Base-by-base conservation (phyloP, 805 yeast species). In the Sugiyamaella americana region DNA sequence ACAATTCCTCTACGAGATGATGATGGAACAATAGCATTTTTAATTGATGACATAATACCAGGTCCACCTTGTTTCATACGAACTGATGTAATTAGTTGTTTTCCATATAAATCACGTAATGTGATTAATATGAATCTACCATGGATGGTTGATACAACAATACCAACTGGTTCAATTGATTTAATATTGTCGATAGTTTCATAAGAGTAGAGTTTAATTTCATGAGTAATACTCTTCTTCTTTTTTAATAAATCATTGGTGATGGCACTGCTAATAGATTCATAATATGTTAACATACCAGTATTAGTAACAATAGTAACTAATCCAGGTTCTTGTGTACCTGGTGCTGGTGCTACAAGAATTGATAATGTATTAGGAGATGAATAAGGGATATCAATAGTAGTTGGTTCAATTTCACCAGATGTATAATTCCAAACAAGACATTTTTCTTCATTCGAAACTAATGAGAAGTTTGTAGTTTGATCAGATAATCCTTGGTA, bases 91-190 rank as follows among this genome's bases (percentile, higher is more conserved):
- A 67, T 41, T 2, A 59, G 58, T 1, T 85, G 79, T 55, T 78
- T 81, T 26, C 94, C 91, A 30, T 76, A 70, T 40, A 76, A 70
- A 61, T 87, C 93, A 51, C 83, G 75, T 26, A 88, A 66, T 0
- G 81, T 69, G 2, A 87, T 58, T 37, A 85, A 68, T 4, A 82
- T 61, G 37, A 82, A 76, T 50, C 89, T 70, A 20, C 87, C 87
- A 51, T 75, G 67, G 2, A 84, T 76, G 0, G 96, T 87, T 5
- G 87, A 76, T 5, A 83, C 58, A 0, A 82, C 70, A 3, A 87
- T 69, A 1, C 96, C 96, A 1, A 84, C 78, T 0, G 93, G 89
- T 52, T 80, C 87, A 8, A 82, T 71, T 50, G 75, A 75, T 46
- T 78, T 76, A 1, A 82, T 73, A 34, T 71, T 56, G 1, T 79